Evolutionary conservation across 192 early-diverging fungal genomes (phyloP).

Genomic region (Backusella tarrabulga): DNA sequence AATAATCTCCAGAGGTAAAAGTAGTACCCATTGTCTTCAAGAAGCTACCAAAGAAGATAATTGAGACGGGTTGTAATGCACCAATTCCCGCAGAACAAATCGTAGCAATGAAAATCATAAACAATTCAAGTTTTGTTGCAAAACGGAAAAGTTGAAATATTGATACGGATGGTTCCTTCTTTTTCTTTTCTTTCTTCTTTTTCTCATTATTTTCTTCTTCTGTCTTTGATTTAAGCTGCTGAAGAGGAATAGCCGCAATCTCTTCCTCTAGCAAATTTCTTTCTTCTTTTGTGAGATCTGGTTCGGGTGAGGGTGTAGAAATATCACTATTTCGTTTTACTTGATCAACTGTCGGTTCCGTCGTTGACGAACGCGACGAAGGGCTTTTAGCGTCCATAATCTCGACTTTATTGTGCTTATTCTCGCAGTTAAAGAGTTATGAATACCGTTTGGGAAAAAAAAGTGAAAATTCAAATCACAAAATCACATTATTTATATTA

Average conservation of each 20-base stretch:
- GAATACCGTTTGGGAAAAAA: background rate
- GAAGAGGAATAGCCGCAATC: conserved; percentile 8
- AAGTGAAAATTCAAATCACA: background rate
- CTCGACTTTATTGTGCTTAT: background rate
- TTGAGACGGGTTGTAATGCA: conserved; percentile 28
- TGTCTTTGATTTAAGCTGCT: background rate
- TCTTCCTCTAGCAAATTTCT: background rate
- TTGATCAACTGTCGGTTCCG: conserved; percentile 10
- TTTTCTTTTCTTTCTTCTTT: conserved; percentile 30
- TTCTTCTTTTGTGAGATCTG: background rate
- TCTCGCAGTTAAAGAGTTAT: background rate
- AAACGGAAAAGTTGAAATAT: conserved; percentile 69
- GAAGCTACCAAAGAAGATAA: conserved; percentile 33
- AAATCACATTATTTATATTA: conserved; percentile 9
- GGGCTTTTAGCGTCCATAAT: background rate
- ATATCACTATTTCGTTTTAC: background rate
- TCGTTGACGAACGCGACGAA: conserved; percentile 18
- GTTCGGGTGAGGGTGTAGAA: background rate
- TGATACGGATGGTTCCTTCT: conserved; percentile 49
- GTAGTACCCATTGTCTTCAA: conserved; percentile 15
- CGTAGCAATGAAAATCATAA: conserved; percentile 13
- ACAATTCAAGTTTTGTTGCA: conserved; percentile 22
- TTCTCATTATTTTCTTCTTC: background rate
- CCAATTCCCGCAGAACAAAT: conserved; percentile 26
- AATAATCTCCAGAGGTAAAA: background rate